These are phyloP conservation scores for Quercus gilva DNA, from an alignment of 306 rosid species.

Conservation along the genomic window DNA sequence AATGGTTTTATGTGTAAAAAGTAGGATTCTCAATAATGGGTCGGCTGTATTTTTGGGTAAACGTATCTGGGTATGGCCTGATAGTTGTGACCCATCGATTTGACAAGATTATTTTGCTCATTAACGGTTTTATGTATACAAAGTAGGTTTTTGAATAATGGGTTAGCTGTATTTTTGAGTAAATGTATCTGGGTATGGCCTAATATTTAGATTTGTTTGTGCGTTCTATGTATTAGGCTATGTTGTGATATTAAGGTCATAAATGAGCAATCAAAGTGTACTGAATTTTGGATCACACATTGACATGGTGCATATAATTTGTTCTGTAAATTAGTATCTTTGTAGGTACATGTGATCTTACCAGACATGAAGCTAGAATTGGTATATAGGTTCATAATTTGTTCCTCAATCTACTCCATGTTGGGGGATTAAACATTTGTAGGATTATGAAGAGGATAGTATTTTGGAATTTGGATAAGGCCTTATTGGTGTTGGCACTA, in stretches of 20 bases:
- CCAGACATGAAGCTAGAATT: slow-evolving; percentile 10
- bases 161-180: not conserved
- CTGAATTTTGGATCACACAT: not conserved
- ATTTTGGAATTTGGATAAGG: not conserved
- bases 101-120: not conserved
- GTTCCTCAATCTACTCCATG: not conserved
- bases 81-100: not conserved
- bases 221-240: not conserved
- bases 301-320: not conserved
- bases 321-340: not conserved
- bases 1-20: slow-evolving; percentile 2
- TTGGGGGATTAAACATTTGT: no score
- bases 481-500: not conserved
- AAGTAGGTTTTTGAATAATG: not conserved
- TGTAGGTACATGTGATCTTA: not conserved
- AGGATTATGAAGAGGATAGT: not conserved
- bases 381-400: not conserved
- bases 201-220: not conserved
- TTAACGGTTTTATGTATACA: slow-evolving; percentile 4
- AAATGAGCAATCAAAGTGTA: not conserved
- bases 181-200: not conserved
- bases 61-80: not conserved
- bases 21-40: not conserved
- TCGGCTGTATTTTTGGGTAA: not conserved
- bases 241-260: not conserved